These are phyloP conservation scores for Fusarium poae DNA, from an alignment of 2,329 filamentous ascomycete species.

Conservation along the genomic window DNA sequence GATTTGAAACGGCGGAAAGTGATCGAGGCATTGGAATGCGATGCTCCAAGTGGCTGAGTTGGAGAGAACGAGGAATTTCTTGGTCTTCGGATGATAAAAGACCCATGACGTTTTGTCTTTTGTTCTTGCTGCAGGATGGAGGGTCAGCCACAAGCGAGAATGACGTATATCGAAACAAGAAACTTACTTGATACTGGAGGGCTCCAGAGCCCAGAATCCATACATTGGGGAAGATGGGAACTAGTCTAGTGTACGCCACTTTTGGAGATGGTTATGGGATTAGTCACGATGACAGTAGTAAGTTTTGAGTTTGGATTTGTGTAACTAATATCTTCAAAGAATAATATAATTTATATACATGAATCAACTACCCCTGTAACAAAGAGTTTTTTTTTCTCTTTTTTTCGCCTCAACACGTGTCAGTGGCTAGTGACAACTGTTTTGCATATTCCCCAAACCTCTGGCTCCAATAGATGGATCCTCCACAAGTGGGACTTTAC, in stretches of 20 bases:
- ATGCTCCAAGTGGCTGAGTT: conserved; percentile 26
- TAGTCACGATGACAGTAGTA: not conserved
- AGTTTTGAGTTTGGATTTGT: not conserved
- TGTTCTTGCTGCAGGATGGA: not conserved
- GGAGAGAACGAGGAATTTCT: conserved; percentile 11
- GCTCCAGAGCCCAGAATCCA: conserved; percentile 6
- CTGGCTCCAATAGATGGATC: conserved; percentile 21
- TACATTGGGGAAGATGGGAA: not conserved
- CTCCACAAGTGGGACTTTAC: conserved; percentile 13
- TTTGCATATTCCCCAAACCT: conserved; percentile 22
- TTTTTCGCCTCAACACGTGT: conserved; percentile 27
- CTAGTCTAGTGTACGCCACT: not conserved
- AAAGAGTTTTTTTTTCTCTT: conserved; percentile 15
- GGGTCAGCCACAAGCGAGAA: conserved; percentile 12
- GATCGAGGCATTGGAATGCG: conserved; percentile 36
- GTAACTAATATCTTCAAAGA: not conserved
- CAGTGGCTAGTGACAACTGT: conserved; percentile 31
- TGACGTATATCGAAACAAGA: not conserved
- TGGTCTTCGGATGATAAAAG: conserved; percentile 7
- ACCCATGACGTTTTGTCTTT: conserved; percentile 33
- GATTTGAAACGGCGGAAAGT: conserved; percentile 33
- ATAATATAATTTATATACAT: conserved; percentile 18
- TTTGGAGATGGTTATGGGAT: not conserved
- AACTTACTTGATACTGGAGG: not conserved
- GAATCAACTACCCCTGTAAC: not conserved